Evolutionary conservation across 495 filamentous ascomycete genomes (phyloP).

Genomic region (Penicillium coffeae): DNA sequence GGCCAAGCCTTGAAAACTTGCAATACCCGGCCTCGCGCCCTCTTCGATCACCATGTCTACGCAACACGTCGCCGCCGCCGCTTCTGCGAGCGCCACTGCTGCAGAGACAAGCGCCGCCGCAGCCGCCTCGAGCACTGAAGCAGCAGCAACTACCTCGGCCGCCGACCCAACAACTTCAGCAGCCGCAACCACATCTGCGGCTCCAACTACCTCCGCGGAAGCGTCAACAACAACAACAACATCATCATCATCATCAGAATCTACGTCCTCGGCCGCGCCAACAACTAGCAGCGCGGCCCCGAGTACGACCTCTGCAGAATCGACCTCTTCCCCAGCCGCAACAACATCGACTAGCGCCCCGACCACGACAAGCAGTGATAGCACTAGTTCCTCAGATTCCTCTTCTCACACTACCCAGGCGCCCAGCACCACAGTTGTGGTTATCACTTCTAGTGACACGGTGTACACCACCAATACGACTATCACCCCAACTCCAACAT

Average conservation of each 20-base stretch:
- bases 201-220: not conserved
- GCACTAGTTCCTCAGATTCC: not conserved
- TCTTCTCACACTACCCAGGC: not conserved
- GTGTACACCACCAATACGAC: slow-evolving; percentile 11
- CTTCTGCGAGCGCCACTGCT: not conserved
- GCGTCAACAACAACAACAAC: slow-evolving; percentile 13
- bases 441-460: slow-evolving; percentile 27
- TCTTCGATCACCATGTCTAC: slow-evolving; percentile 3
- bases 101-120: slow-evolving; percentile 10
- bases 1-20: not conserved
- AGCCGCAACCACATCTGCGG: slow-evolving; percentile 13
- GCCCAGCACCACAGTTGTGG: slow-evolving; percentile 13
- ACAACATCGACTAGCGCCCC: slow-evolving; percentile 15
- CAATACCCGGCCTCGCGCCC: not conserved
- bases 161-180: slow-evolving; percentile 19
- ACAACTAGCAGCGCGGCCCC: not conserved
- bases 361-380: slow-evolving; percentile 14
- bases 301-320: not conserved
- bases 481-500: slow-evolving; percentile 14
- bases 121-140: slow-evolving; percentile 10
- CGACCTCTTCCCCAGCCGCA: slow-evolving; percentile 11
- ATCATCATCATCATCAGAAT: slow-evolving; percentile 16
- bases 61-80: not conserved
- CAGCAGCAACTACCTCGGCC: slow-evolving; percentile 16
- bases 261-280: slow-evolving; percentile 7